Percentiles rank a stretch among this genome's conserved stretches.
Conservation (phyloP, 352 stramenopile species). For the Hyaloperonospora brassicae region DNA sequence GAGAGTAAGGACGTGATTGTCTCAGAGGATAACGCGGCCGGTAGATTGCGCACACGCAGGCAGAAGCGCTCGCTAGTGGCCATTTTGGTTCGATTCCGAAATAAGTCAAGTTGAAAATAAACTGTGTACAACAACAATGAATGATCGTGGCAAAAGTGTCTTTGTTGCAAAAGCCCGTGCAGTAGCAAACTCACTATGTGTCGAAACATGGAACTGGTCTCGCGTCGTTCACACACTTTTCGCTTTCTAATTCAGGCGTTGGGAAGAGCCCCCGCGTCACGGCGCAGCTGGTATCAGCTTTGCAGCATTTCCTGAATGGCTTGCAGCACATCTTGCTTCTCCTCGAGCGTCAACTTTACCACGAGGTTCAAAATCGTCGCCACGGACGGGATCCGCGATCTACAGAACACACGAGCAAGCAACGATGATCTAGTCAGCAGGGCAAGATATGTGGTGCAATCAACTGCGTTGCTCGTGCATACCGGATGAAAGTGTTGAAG, state of each 20-base stretch:
- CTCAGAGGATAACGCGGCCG: slow-evolving; percentile 41
- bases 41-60: slow-evolving; percentile 57
- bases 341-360: slow-evolving; percentile 45
- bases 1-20: slow-evolving; percentile 49
- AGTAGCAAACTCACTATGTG: too few species aligned
- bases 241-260: slow-evolving; percentile 17
- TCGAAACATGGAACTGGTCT: slow-evolving; percentile 1
- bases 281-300: slow-evolving; percentile 18
- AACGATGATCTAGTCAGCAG: slow-evolving; percentile 3
- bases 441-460: neutral
- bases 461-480: slow-evolving; percentile 4
- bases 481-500: slow-evolving; percentile 96
- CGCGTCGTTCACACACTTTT: slow-evolving; percentile 5
- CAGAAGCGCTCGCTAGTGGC: slow-evolving; percentile 14
- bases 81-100: neutral
- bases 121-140: slow-evolving; percentile 1
- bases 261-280: slow-evolving; percentile 4
- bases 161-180: too few species aligned
- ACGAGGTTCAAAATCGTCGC: slow-evolving; percentile 72
- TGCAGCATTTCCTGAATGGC: slow-evolving; percentile 57
- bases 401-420: slow-evolving; percentile 8
- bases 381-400: slow-evolving; percentile 53
- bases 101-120: slow-evolving; percentile 6
- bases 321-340: slow-evolving; percentile 64
- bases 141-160: too few species aligned